Evolutionary conservation across 139 green algal species (phyloP).

Genomic region (Tetratostichococcus sp.): DNA sequence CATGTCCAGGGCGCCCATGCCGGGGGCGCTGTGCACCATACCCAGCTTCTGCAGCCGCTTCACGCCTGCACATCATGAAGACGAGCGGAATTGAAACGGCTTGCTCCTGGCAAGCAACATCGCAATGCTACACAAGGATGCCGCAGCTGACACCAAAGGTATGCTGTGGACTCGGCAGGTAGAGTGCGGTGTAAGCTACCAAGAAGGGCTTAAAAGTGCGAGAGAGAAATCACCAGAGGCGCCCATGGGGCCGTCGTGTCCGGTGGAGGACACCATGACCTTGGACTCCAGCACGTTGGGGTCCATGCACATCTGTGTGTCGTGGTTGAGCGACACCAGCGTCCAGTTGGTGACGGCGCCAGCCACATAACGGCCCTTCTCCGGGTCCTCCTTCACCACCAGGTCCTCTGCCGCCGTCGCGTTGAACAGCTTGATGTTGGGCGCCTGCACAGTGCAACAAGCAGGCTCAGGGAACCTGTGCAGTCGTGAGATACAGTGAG

Average conservation of each 20-base stretch:
- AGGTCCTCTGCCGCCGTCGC: conserved; percentile 74
- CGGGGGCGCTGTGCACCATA: conserved; percentile 74
- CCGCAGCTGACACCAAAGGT: background rate
- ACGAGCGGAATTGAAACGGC: background rate
- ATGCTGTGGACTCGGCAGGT: too few species aligned
- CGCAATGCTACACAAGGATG: too few species aligned
- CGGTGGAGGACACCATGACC: conserved; percentile 87
- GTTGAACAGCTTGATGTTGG: conserved; percentile 99
- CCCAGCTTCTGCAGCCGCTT: conserved; percentile 88
- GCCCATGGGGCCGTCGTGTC: conserved; percentile 95
- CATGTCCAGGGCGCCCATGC: conserved; percentile 98
- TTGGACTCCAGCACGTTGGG: conserved; percentile 87
- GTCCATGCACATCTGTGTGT: conserved; percentile 97
- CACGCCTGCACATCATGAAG: conserved; percentile 46
- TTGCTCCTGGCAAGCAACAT: too few species aligned
- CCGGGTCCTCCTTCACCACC: conserved; percentile 50
- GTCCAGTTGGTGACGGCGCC: conserved; percentile 98
- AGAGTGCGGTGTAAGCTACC: too few species aligned
- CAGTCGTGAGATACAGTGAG: too few species aligned
- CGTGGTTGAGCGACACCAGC: conserved; percentile 92
- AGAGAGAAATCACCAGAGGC: conserved; percentile 63
- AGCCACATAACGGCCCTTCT: conserved; percentile 50
- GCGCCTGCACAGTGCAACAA: conserved; percentile 28
- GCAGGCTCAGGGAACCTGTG: too few species aligned
- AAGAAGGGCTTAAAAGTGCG: too few species aligned